Evolutionary conservation across 495 filamentous ascomycete genomes (phyloP).

Genomic region (Xanthoparmelia taractica): DNA sequence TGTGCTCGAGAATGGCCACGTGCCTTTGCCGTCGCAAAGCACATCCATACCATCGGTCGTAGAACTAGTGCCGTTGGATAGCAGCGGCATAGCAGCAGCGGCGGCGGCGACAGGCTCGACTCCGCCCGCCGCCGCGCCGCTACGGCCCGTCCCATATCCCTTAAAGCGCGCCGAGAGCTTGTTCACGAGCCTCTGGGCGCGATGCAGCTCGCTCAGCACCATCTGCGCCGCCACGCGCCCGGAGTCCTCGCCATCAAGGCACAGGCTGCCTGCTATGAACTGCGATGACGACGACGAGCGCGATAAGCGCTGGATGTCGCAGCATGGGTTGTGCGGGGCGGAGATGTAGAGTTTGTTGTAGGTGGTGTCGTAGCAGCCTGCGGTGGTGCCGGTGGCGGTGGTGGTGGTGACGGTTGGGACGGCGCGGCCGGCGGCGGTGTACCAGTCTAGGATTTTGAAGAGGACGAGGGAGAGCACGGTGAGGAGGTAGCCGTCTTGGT

Average conservation of each 20-base stretch:
- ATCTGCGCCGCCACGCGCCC: slow-evolving; percentile 30
- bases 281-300: neutral
- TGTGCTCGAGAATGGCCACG: neutral
- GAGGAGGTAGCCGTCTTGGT: slow-evolving; percentile 28
- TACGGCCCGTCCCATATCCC: neutral
- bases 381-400: neutral
- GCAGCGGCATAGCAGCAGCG: neutral
- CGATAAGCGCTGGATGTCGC: neutral
- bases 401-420: neutral
- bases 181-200: slow-evolving; percentile 32
- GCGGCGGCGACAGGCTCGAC: neutral
- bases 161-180: slow-evolving; percentile 16
- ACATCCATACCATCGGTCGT: neutral
- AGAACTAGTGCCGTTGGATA: too few relatives aligned
- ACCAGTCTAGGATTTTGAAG: slow-evolving; percentile 30
- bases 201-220: slow-evolving; percentile 38
- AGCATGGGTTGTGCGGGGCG: neutral
- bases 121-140: neutral
- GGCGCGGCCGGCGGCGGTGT: slow-evolving; percentile 21
- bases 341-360: neutral
- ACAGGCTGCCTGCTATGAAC: slow-evolving; percentile 15
- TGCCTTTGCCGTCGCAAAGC: slow-evolving; percentile 8
- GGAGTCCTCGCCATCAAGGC: slow-evolving; percentile 23
- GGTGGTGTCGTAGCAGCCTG: neutral
- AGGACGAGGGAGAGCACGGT: slow-evolving; percentile 26